These are phyloP conservation scores for Rubroboletus satanas DNA, from an alignment of 768 basidiomycete genomes.

Conservation along the genomic window DNA sequence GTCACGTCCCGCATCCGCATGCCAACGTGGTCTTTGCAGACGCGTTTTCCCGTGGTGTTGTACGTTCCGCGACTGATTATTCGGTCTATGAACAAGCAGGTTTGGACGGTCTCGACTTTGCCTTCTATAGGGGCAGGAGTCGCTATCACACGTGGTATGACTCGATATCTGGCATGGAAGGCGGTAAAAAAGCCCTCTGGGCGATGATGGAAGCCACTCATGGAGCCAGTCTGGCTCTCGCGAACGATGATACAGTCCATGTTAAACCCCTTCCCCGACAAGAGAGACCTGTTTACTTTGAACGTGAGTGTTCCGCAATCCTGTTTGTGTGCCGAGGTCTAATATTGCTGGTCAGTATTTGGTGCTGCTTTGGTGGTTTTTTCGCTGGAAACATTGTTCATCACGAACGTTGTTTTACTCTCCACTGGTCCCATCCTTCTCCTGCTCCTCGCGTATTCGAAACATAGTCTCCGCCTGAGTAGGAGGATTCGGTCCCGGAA, in stretches of 20 bases:
- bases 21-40: constrained; percentile 69
- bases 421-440: constrained; percentile 59
- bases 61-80: constrained; percentile 73
- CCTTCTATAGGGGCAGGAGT: constrained; percentile 72
- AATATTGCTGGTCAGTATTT: constrained; percentile 46
- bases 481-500: constrained; percentile 15
- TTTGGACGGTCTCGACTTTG: constrained; percentile 71
- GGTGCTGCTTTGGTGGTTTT: constrained; percentile 53
- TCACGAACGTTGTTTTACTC: constrained; percentile 56
- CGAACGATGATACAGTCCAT: constrained; percentile 40
- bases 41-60: constrained; percentile 58
- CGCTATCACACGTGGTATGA: constrained; percentile 78
- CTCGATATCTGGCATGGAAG: constrained; percentile 54
- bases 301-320: constrained; percentile 44
- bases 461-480: constrained; percentile 23
- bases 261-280: constrained; percentile 21
- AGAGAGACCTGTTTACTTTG: constrained; percentile 60
- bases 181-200: constrained; percentile 61
- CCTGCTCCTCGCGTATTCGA: constrained; percentile 40
- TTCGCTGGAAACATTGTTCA: constrained; percentile 46
- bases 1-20: constrained; percentile 60
- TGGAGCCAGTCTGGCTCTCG: constrained; percentile 51
- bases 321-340: background rate
- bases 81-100: constrained; percentile 56
- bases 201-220: constrained; percentile 69